phyloP scores from a whole-genome alignment of 495 filamentous ascomycete genomes.

The Annulohypoxylon maeteangense region DNA sequence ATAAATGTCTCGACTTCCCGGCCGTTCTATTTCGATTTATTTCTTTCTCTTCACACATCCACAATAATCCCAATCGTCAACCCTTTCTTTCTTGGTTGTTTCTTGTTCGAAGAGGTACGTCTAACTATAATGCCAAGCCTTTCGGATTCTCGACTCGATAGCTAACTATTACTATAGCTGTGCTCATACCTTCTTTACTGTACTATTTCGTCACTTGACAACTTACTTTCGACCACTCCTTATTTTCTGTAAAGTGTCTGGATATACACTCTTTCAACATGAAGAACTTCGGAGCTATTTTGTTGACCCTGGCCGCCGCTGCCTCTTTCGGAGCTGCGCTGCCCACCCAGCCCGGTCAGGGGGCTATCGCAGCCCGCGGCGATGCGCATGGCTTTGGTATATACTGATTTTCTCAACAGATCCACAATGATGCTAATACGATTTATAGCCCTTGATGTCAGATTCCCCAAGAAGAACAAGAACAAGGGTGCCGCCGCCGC shows the following conservation, averaged over 20 bases:
- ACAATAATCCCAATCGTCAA: constrained; percentile 33
- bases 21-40: constrained; percentile 17
- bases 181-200: constrained; percentile 52
- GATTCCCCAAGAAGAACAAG: constrained; percentile 32
- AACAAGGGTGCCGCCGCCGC: constrained; percentile 20
- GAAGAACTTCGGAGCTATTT: constrained; percentile 54
- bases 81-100: constrained; percentile 44
- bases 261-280: constrained; percentile 49
- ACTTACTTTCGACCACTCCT: constrained; percentile 39
- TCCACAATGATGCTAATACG: constrained; percentile 1
- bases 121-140: constrained; percentile 12
- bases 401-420: not conserved
- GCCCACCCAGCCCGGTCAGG: constrained; percentile 30
- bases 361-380: constrained; percentile 20
- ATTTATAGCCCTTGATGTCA: constrained; percentile 32
- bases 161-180: constrained; percentile 46
- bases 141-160: not conserved
- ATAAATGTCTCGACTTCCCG: constrained; percentile 43
- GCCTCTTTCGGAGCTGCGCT: constrained; percentile 48
- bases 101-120: constrained; percentile 51
- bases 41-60: constrained; percentile 43
- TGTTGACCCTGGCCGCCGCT: constrained; percentile 50
- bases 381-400: constrained; percentile 20
- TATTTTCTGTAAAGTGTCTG: constrained; percentile 42
- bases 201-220: constrained; percentile 27